Evolutionary conservation across 2,329 filamentous ascomycete species (phyloP).

Genomic region (Endothia cerciana): DNA sequence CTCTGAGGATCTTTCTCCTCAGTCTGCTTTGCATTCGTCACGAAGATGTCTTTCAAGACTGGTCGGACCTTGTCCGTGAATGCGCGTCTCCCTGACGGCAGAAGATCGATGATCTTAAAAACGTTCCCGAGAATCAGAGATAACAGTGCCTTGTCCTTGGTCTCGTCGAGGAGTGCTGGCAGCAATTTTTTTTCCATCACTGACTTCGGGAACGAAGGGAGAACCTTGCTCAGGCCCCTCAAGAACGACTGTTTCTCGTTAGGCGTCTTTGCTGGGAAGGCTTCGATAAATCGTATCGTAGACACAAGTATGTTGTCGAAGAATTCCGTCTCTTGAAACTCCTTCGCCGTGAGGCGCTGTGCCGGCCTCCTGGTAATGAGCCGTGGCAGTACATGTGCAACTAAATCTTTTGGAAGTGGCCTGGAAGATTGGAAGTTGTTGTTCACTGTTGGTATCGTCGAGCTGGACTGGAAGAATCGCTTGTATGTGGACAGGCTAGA

Average conservation of each 20-base stretch:
- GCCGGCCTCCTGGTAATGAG: constrained; percentile 87
- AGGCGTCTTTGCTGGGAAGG: constrained; percentile 86
- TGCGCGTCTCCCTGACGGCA: constrained; percentile 76
- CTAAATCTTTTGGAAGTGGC: constrained; percentile 78
- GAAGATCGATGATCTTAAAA: constrained; percentile 82
- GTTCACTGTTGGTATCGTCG: constrained; percentile 73
- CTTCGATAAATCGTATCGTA: constrained; percentile 92
- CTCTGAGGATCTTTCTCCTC: constrained; percentile 79
- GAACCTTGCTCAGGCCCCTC: constrained; percentile 81
- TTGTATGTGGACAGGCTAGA: constrained; percentile 85
- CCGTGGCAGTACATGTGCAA: constrained; percentile 75
- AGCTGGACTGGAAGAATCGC: constrained; percentile 76
- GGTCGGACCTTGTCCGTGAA: constrained; percentile 90
- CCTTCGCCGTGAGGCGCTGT: constrained; percentile 82
- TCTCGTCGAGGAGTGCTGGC: constrained; percentile 85
- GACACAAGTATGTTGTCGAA: constrained; percentile 97
- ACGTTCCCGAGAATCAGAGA: constrained; percentile 87
- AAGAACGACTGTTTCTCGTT: constrained; percentile 92
- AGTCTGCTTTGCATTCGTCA: constrained; percentile 60
- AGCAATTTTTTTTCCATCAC: constrained; percentile 95
- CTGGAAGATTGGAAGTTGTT: constrained; percentile 87
- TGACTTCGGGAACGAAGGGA: constrained; percentile 89
- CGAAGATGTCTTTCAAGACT: constrained; percentile 80
- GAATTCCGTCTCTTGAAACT: constrained; percentile 94
- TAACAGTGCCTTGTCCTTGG: constrained; percentile 87